phyloP scores from a whole-genome alignment of 441 rosid species.

The Eruca vesicaria region DNA sequence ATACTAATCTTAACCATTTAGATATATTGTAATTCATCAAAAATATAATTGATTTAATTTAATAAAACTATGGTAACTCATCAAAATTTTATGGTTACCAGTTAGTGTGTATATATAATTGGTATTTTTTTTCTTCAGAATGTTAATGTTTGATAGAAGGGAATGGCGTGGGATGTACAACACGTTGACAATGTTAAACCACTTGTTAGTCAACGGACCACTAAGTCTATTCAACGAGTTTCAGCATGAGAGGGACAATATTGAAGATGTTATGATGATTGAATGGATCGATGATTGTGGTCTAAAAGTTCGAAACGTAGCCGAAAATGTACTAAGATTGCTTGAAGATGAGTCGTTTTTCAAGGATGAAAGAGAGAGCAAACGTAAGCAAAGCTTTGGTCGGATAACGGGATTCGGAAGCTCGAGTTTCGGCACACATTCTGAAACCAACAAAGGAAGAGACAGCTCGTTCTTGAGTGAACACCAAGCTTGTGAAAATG shows the following conservation, averaged over 20 bases:
- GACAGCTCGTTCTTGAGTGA: not conserved
- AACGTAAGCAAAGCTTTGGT: conserved; percentile 48
- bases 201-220: conserved; percentile 70
- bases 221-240: conserved; percentile 65
- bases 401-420: conserved; percentile 68
- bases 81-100: not conserved
- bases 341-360: conserved; percentile 46
- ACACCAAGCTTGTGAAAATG: conserved; percentile 9
- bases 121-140: conserved; percentile 32
- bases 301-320: conserved; percentile 41
- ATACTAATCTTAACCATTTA: not conserved
- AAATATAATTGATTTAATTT: not conserved
- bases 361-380: conserved; percentile 50
- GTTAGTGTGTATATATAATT: not conserved
- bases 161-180: conserved; percentile 62
- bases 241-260: conserved; percentile 40
- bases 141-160: conserved; percentile 48
- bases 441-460: conserved; percentile 2
- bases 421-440: conserved; percentile 36
- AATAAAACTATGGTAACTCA: not conserved
- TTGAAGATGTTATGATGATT: conserved; percentile 40
- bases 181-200: conserved; percentile 58
- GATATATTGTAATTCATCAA: not conserved
- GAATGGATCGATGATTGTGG: conserved; percentile 70
- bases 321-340: conserved; percentile 44